Conservation (phyloP, 2,329 filamentous ascomycete genomes). For the Lasiodiplodia citricola region DNA sequence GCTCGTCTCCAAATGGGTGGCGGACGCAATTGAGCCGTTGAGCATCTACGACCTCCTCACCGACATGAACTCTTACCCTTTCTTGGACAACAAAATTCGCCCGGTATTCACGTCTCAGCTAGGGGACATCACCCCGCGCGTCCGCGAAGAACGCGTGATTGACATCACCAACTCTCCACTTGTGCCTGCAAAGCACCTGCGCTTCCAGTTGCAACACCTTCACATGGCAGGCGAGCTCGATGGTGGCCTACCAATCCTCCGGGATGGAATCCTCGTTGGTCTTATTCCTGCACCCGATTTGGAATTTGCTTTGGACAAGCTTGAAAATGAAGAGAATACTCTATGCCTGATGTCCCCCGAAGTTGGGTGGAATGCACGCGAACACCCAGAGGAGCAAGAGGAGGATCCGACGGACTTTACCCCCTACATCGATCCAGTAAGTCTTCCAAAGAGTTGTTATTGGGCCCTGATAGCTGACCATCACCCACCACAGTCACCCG, state of each 20-base stretch:
- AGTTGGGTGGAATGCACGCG: constrained; percentile 51
- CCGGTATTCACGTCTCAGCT: constrained; percentile 89
- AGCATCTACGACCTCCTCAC: constrained; percentile 96
- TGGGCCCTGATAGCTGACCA: constrained; percentile 28
- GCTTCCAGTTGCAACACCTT: constrained; percentile 79
- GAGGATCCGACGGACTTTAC: constrained; percentile 83
- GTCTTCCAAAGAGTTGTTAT: constrained; percentile 35
- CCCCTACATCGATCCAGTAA: constrained; percentile 83
- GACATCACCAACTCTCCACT: constrained; percentile 85
- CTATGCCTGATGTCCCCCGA: constrained; percentile 82
- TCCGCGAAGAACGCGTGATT: constrained; percentile 78
- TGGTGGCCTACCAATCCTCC: constrained; percentile 85
- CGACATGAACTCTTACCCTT: constrained; percentile 96
- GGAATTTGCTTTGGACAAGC: constrained; percentile 86
- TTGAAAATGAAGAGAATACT: constrained; percentile 74
- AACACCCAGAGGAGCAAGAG: constrained; percentile 60
- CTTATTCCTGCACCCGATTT: constrained; percentile 93
- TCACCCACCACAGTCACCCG: constrained; percentile 65
- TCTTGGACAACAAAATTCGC: constrained; percentile 94
- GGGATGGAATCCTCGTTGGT: constrained; percentile 79
- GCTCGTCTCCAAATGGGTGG: constrained; percentile 96
- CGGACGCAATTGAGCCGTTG: constrained; percentile 89
- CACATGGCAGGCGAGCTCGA: constrained; percentile 89
- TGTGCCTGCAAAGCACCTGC: constrained; percentile 76
- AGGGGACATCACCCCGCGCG: constrained; percentile 80